Evolutionary conservation across 2,329 filamentous ascomycete species (phyloP), one percentile per base, ranked within the genome.

Genomic region (Arthrobotrys sinensis): DNA sequence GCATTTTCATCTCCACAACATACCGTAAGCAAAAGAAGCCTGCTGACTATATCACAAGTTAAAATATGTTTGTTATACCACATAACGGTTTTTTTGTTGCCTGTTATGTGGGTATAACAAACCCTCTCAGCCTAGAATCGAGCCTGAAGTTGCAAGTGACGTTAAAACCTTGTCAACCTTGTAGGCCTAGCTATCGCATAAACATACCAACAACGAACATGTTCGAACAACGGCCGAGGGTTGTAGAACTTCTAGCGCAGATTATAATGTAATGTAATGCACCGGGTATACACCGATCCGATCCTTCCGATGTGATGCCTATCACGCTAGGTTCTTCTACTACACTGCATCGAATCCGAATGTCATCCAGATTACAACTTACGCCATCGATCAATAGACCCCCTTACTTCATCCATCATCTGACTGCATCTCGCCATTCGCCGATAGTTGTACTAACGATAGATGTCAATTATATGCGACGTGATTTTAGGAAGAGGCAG

Each of bases 31-130:
- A 34, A 57, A 57, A 21, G 16, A 12, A 21, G 36, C 36, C 55
- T 60, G 55, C 55, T 60, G 55, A 60, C 55, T 60, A 60, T 28
- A 60, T 60, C 55, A 60, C 55, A 60, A 43, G 55, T 43, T 43
- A 16, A 43, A 38, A 43, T 28, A 7, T 60, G 55, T 43, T 60
- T 60, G 55, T 60, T 60, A 60, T 60, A 60, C 55, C 53, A 40
- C 16, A 36, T 21, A 60, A 60, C 19, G 28, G n/a, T 40, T 40
- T 40, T 4, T 60, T 60, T 60, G 55, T 60, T 60, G 55, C 55
- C 55, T 60, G 55, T 60, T 60, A 57, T 57, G 34, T 45, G 3
- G 7, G 40, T 57, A 38, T 57, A 57, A 57, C 52, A 57, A 60
- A 43, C 6, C 16, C 24, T 40, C 55, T 60, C 55, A 60, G 55